phyloP scores from a whole-genome alignment of 805 yeast genomes.

The Yamadazyma laniorum region DNA sequence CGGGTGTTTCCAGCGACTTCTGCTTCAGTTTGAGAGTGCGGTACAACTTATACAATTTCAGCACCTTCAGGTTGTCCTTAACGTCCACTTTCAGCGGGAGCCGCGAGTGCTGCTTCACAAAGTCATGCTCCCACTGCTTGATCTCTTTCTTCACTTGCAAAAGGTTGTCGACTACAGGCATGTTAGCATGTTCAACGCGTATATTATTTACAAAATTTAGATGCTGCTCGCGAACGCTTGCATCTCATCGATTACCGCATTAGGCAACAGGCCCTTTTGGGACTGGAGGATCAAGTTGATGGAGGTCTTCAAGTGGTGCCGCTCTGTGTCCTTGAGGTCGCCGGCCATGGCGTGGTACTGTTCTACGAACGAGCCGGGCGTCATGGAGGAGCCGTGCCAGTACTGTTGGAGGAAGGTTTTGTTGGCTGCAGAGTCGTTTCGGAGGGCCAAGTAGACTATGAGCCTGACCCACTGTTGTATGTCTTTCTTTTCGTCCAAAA shows the following conservation, averaged over 20 bases:
- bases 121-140: conserved; percentile 41
- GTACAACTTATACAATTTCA: conserved; percentile 34
- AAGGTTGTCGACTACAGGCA: conserved; percentile 12
- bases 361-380: conserved; percentile 24
- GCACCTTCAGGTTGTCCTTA: conserved; percentile 26
- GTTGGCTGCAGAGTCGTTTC: conserved; percentile 24
- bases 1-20: neutral
- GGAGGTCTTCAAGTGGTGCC: conserved; percentile 5
- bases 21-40: conserved; percentile 16
- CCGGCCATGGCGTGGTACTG: neutral
- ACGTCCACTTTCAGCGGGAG: conserved; percentile 36
- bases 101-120: conserved; percentile 25
- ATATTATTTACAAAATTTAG: conserved; percentile 8
- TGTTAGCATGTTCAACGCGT: conserved; percentile 4
- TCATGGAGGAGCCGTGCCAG: conserved; percentile 25
- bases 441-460: conserved; percentile 29
- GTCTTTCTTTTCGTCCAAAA: conserved; percentile 6
- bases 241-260: conserved; percentile 6
- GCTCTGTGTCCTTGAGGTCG: conserved; percentile 7
- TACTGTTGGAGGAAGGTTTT: conserved; percentile 27
- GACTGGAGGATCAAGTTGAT: conserved; percentile 1
- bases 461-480: conserved; percentile 31
- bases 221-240: conserved; percentile 9
- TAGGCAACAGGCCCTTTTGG: neutral
- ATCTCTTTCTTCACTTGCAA: conserved; percentile 26